These are phyloP conservation scores for Thalassiosira oceanica DNA, from an alignment of 352 stramenopile species.

Conservation along the genomic window DNA sequence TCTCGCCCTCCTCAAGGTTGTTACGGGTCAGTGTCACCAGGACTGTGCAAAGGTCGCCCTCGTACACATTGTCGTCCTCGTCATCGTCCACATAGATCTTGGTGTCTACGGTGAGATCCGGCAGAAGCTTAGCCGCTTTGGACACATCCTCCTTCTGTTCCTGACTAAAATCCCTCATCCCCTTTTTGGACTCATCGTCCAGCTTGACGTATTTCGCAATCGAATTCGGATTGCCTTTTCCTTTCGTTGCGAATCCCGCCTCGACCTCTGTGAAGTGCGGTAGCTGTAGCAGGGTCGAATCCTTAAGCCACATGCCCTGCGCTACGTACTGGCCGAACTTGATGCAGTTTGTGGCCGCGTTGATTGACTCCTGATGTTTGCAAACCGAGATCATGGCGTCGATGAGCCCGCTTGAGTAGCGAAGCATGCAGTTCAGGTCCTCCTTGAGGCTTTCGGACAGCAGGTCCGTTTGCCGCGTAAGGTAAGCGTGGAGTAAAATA, in stretches of 20 bases:
- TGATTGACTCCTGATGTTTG: constrained; percentile 92
- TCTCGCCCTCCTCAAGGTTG: constrained; percentile 94
- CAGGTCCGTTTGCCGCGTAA: constrained; percentile 84
- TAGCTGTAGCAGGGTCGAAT: constrained; percentile 77
- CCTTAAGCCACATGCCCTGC: constrained; percentile 94
- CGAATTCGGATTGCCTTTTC: constrained; percentile 82
- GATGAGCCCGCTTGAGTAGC: constrained; percentile 90
- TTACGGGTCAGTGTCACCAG: constrained; percentile 94
- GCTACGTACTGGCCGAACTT: constrained; percentile 96
- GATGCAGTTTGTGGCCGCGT: constrained; percentile 94
- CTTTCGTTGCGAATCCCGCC: constrained; percentile 88
- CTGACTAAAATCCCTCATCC: constrained; percentile 87
- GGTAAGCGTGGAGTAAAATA: constrained; percentile 93
- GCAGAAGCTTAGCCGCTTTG: constrained; percentile 90
- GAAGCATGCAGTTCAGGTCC: constrained; percentile 95
- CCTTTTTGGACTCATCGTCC: constrained; percentile 92
- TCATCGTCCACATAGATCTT: constrained; percentile 88
- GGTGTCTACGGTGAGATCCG: constrained; percentile 90
- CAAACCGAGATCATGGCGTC: constrained; percentile 99
- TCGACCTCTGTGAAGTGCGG: constrained; percentile 85
- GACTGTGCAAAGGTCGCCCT: constrained; percentile 98
- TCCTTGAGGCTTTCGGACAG: constrained; percentile 61
- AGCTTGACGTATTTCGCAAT: no score
- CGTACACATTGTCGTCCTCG: constrained; percentile 92
- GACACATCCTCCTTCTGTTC: constrained; percentile 91